phyloP scores from a whole-genome alignment of 768 basidiomycete species.

The Rhizopogon sp. region DNA sequence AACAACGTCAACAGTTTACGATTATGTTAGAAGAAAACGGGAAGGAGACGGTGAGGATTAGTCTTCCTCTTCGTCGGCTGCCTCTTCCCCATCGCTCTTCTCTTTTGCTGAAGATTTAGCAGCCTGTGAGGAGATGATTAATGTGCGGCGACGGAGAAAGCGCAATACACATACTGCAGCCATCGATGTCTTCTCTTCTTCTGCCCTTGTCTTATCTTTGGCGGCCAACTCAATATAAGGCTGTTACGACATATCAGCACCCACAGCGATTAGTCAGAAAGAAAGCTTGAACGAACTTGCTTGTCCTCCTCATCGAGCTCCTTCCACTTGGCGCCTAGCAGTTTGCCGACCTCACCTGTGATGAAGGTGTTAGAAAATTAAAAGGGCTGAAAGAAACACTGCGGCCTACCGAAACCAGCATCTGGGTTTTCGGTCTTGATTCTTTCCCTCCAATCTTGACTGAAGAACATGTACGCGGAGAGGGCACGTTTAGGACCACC shows the following conservation, averaged over 20 bases:
- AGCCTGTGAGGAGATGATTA: conserved; percentile 8
- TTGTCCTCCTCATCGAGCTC: conserved; percentile 88
- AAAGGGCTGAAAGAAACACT: neutral
- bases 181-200: conserved; percentile 62
- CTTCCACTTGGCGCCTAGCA: conserved; percentile 97
- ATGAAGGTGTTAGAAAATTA: neutral
- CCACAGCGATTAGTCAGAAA: neutral
- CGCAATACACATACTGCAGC: conserved; percentile 29
- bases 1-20: conserved; percentile 5
- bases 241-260: conserved; percentile 34
- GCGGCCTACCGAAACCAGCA: conserved; percentile 74
- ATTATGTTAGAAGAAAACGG: conserved; percentile 15
- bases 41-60: conserved; percentile 14
- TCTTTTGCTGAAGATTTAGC: conserved; percentile 29
- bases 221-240: conserved; percentile 87
- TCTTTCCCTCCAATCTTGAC: conserved; percentile 90
- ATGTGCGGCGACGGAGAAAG: neutral
- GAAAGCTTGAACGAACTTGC: conserved; percentile 52
- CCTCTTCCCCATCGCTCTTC: conserved; percentile 31
- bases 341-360: conserved; percentile 87
- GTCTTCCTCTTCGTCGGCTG: conserved; percentile 38
- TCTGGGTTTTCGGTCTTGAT: conserved; percentile 97
- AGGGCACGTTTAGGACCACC: conserved; percentile 78
- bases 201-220: conserved; percentile 82
- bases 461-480: conserved; percentile 99